Evolutionary conservation across 1,284 basidiomycete species (phyloP), one percentile per base, ranked within the genome.

Genomic region (Tilletia indica): DNA sequence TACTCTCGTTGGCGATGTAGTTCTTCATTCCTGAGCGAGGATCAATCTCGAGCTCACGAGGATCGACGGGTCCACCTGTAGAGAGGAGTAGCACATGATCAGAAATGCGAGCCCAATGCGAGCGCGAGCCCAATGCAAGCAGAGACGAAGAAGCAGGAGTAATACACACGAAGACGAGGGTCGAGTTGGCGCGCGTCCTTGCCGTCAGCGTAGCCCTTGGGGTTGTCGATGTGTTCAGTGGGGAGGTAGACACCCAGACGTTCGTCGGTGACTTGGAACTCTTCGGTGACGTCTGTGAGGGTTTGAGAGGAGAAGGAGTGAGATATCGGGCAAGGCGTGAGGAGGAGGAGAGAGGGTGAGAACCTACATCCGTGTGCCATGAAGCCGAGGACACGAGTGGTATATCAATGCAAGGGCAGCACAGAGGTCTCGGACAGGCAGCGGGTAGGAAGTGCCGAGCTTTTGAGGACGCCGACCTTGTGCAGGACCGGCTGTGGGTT

Each of bases 1-100:
- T 14, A 64, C 61, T 90, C 80, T 86, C 85, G 75, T 94, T 95
- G 1, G 93, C 92, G 72, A 97, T 94, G 83, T 96, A 97, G 81
- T 94, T 94, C 87, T 97, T 97, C 93, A 97, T 96, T 4, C 94
- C 94, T 0, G 91, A 93, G 11, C 88, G 87, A 0, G 89, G 89
- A 83, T 97, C 94, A 34, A 97, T 88, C 78, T 95, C 91, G 5
- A 97, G 87, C 83, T 97, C 94, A 58, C 88, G 86, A 0, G 91
- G 91, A 71, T 89, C 85, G 66, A 94, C 89, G 2, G 92, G 92
- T 19, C 90, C 90, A 67, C 61, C 61, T 64, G 61, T 31, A 31
- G 25, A 31, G 25, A 31, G 25, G 25, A 31, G 25, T 31, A 31
- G 25, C 25, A 31, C 25, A 31, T 25, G 21, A 54, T 54, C 6